Evolutionary conservation across 2,329 filamentous ascomycete species (phyloP).

Genomic region (Pseudogymnoascus sp.): DNA sequence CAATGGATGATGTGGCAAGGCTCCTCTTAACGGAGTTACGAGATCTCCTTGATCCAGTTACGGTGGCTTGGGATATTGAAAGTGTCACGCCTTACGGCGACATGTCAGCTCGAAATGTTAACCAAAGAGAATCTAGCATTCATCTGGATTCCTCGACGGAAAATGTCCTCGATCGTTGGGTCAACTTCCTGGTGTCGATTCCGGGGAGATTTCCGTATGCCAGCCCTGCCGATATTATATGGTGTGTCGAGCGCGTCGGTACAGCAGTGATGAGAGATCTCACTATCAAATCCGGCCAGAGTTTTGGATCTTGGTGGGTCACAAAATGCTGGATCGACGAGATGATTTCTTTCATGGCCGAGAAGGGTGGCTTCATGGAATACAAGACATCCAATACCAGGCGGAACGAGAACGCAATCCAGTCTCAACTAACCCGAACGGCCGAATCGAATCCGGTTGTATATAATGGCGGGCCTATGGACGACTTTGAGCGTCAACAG

Average conservation of each 20-base stretch:
- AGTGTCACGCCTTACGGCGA: slow-evolving; percentile 53
- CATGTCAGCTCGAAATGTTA: slow-evolving; percentile 39
- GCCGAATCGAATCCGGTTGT: slow-evolving; percentile 23
- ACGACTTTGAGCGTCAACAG: slow-evolving; percentile 24
- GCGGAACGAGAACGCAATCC: not conserved
- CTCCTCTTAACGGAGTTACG: slow-evolving; percentile 59
- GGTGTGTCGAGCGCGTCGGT: slow-evolving; percentile 66
- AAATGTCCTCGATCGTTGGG: slow-evolving; percentile 71
- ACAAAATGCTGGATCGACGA: slow-evolving; percentile 94
- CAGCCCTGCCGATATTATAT: slow-evolving; percentile 62
- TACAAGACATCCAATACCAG: slow-evolving; percentile 37
- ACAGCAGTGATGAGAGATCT: slow-evolving; percentile 73
- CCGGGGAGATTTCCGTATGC: slow-evolving; percentile 66
- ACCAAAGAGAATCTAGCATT: slow-evolving; percentile 33
- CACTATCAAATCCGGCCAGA: slow-evolving; percentile 67
- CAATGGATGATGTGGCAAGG: slow-evolving; percentile 58
- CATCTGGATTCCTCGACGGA: slow-evolving; percentile 39
- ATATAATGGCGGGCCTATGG: slow-evolving; percentile 26
- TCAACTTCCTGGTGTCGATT: slow-evolving; percentile 60
- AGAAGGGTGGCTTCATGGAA: slow-evolving; percentile 80
- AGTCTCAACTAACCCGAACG: slow-evolving; percentile 17
- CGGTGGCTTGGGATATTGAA: slow-evolving; percentile 57
- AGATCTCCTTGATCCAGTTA: slow-evolving; percentile 58
- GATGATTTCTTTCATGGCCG: slow-evolving; percentile 82
- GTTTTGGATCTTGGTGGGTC: slow-evolving; percentile 89